Conservation (phyloP, 192 early-diverging fungal genomes). For the Rhizoclosmatium globosum region DNA sequence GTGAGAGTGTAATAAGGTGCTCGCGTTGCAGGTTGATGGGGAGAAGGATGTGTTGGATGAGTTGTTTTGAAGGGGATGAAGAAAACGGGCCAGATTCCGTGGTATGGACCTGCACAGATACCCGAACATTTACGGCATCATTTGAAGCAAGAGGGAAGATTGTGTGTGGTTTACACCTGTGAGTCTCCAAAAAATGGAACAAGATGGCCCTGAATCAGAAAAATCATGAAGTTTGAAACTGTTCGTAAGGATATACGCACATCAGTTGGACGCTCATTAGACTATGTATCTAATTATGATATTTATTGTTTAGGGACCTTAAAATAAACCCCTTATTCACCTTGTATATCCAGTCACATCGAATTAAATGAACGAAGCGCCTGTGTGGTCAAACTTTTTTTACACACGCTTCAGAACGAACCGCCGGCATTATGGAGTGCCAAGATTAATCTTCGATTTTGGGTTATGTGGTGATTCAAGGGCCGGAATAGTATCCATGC, state of each 20-base stretch:
- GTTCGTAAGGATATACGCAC: not conserved
- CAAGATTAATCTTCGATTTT: too few relatives aligned
- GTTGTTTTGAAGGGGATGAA: constrained; percentile 15
- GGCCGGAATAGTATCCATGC: too few relatives aligned
- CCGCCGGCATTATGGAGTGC: too few relatives aligned
- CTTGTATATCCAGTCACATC: not conserved
- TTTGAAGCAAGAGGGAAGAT: not conserved
- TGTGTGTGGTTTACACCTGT: not conserved
- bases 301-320: not conserved
- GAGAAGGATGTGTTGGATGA: constrained; percentile 16
- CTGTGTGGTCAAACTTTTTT: too few relatives aligned
- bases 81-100: constrained; percentile 3
- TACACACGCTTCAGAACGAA: too few relatives aligned
- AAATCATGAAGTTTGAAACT: not conserved
- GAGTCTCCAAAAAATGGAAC: not conserved
- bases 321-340: not conserved
- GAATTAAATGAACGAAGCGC: too few relatives aligned
- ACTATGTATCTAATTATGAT: not conserved
- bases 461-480: too few relatives aligned
- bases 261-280: too few relatives aligned
- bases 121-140: not conserved
- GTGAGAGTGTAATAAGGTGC: not conserved
- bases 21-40: not conserved
- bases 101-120: not conserved
- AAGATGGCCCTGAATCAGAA: not conserved